Percentiles rank a stretch among this genome's conserved stretches.
Evolutionary conservation across 495 filamentous ascomycete genomes (phyloP).

Genomic region (Penicillium canariense): DNA sequence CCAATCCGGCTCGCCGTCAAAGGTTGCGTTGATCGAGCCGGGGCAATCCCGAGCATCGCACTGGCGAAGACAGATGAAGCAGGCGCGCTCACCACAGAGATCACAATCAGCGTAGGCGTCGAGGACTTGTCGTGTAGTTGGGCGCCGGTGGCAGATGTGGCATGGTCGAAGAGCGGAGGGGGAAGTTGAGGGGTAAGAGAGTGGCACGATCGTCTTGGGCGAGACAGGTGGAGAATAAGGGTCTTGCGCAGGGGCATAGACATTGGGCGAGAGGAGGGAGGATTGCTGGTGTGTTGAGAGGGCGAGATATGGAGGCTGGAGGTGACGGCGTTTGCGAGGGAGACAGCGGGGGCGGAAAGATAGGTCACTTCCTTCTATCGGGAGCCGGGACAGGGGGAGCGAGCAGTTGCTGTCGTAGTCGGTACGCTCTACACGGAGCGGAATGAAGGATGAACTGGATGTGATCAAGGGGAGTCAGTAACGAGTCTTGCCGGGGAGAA

Average conservation of each 20-base stretch:
- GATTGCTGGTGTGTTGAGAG: slow-evolving; percentile 19
- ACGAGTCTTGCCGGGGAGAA: not conserved
- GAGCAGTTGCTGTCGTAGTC: slow-evolving; percentile 13
- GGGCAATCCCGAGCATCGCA: slow-evolving; percentile 38
- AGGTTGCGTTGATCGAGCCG: not conserved
- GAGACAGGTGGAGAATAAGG: slow-evolving; percentile 37
- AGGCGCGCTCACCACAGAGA: slow-evolving; percentile 46
- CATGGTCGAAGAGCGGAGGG: slow-evolving; percentile 42
- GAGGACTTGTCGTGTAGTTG: slow-evolving; percentile 45
- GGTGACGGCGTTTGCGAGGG: slow-evolving; percentile 36
- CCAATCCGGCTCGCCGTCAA: slow-evolving; percentile 1
- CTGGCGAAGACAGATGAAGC: slow-evolving; percentile 52
- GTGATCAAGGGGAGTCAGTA: not conserved
- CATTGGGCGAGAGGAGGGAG: slow-evolving; percentile 24
- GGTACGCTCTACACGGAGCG: slow-evolving; percentile 20
- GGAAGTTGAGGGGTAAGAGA: slow-evolving; percentile 25
- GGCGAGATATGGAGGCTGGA: slow-evolving; percentile 24
- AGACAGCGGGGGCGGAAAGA: slow-evolving; percentile 30
- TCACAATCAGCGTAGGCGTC: slow-evolving; percentile 53
- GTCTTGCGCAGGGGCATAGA: slow-evolving; percentile 23
- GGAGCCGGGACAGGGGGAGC: slow-evolving; percentile 18
- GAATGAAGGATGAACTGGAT: slow-evolving; percentile 11
- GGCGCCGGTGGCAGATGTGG: slow-evolving; percentile 51
- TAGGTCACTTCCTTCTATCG: slow-evolving; percentile 18
- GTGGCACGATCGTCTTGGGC: slow-evolving; percentile 33